phyloP scores from a whole-genome alignment of 306 rosid species.

The Clitoria ternatea region DNA sequence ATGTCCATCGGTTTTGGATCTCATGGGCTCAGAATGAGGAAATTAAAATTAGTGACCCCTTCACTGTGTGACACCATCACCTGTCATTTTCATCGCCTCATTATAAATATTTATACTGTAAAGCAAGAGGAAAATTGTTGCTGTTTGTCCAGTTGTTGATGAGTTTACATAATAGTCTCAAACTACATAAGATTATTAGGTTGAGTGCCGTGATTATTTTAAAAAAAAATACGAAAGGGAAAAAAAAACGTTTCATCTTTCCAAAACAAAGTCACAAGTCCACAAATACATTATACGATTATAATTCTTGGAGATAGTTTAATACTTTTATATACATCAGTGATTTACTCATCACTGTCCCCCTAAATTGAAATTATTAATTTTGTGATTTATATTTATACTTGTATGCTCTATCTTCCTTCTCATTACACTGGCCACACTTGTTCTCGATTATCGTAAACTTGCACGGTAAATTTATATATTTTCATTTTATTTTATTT shows the following conservation, averaged over 20 bases:
- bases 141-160: no score
- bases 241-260: not conserved
- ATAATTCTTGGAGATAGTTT: no score
- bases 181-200: not conserved
- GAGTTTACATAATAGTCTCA: not conserved
- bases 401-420: no score
- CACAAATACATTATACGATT: no score
- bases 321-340: no score
- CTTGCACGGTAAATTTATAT: no score
- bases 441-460: no score
- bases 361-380: not conserved
- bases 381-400: not conserved
- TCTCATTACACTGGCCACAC: no score
- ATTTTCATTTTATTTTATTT: no score
- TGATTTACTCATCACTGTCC: no score
- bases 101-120: no score
- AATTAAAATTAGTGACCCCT: not conserved
- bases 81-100: not conserved
- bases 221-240: not conserved
- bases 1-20: constrained; percentile 2
- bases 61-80: not conserved
- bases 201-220: not conserved
- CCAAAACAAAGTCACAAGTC: not conserved
- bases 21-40: not conserved
- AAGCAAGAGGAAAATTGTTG: no score